phyloP scores from a whole-genome alignment of 352 stramenopile species.

The Globisporangium middletonii region DNA sequence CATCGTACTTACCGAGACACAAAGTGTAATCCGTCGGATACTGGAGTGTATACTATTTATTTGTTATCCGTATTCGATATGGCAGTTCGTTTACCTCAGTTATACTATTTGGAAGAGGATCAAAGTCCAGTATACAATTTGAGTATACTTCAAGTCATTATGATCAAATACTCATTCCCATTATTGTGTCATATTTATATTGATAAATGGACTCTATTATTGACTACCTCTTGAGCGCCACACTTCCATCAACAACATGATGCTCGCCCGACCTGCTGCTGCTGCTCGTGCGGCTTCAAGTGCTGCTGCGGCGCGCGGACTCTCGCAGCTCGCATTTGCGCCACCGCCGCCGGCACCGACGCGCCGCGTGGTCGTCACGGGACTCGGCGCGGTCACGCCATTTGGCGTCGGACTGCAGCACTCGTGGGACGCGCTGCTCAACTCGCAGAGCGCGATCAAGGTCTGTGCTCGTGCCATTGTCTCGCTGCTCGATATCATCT shows the following conservation, averaged over 20 bases:
- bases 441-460: slow-evolving; percentile 69
- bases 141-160: background rate
- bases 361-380: slow-evolving; percentile 90
- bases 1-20: background rate
- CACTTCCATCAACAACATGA: too few relatives aligned
- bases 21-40: background rate
- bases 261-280: background rate
- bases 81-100: too few relatives aligned
- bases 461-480: slow-evolving; percentile 16
- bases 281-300: background rate
- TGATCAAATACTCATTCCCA: background rate
- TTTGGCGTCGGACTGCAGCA: slow-evolving; percentile 81
- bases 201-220: background rate
- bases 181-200: background rate
- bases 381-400: slow-evolving; percentile 87
- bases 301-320: slow-evolving; percentile 12
- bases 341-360: slow-evolving; percentile 46
- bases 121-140: background rate
- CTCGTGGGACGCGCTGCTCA: slow-evolving; percentile 80
- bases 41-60: background rate
- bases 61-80: too few relatives aligned
- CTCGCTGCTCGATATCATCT: background rate
- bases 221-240: background rate
- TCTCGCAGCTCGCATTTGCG: slow-evolving; percentile 64
- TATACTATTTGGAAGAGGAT: background rate